Evolutionary conservation across 306 rosid species (phyloP), one percentile per base, ranked within the genome.

Genomic region (Casuarina cunninghamiana): DNA sequence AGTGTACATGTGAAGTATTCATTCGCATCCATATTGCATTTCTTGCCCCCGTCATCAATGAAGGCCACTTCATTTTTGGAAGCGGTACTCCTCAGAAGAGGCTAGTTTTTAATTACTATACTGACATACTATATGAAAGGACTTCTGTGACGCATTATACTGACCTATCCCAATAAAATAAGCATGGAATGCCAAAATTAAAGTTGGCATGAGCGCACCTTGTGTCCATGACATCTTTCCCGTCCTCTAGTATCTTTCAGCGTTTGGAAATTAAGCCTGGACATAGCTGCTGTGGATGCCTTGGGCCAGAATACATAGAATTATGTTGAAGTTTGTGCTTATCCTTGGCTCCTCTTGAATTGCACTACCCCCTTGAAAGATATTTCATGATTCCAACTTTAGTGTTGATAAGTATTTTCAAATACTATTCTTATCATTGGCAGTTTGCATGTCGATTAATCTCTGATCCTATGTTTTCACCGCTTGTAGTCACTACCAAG

Each of bases 401-500:
- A 48, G 58, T 2, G 2, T 15, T 5, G 12, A 10, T 10, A 9
- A 10, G 51, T 48, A 48, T 48, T 48, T 48, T 10, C 2, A 10
- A 48, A 48, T 11, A 13, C 12, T 58, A 48, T 48, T 2, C 51
- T 48, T 10, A 48, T 48, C 2, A 48, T 48, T 48, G 11, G 10
- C 5, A 46, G 10, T 11, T 1, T 46, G 10, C 10, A 46, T 46
- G 50, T 46, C 50, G 10, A 46, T 46, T 48, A 48, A 10, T 10
- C 1, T 12, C 15, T 78, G 6, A 9, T 48, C 38, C 10, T 57
- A 42, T 53, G 39, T 43, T 12, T 19, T 12, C 1, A 2, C 26
- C 13, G 53, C 15, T 66, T 76, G 78, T 85, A 86, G 91, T 0
- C 3, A 53, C 10, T 88, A 12, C 90, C 91, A 5, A 77, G 94